Base-by-base conservation (phyloP, 2,329 filamentous ascomycete genomes). In the Mycogone perniciosa region DNA sequence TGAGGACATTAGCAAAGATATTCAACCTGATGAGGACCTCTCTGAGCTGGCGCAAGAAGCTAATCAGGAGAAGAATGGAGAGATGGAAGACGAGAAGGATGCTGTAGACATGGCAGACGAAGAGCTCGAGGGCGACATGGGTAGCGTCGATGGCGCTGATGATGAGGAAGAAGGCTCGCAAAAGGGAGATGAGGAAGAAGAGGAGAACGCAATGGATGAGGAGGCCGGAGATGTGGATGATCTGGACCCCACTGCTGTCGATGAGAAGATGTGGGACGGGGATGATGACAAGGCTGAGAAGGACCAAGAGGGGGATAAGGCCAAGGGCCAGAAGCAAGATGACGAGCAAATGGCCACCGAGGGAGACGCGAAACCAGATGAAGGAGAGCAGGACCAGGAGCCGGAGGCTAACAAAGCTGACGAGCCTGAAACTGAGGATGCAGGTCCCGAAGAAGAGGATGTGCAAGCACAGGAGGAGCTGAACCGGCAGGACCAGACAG, bases 261-360 rank as follows among this genome's bases (percentile, higher is more conserved):
- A 99, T 64, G 95, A 99, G 72, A 99, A 97, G 75, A 90, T 97
- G 80, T 99, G 93, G 93, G 91, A 99, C 68, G 91, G 90, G 37
- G 84, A 86, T 48, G 85, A 89, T 40, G 79, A 91, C 41, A 83
- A 91, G 44, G 84, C 87, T 1, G 86, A 92, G 44, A 93, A 93
- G 59, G 87, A 96, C 41, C 86, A 89, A 62, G 76, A 89, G 62
- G 85, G 82, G 5, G 83, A 90, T 49, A 78, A 89, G 53, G 73
- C 86, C 20, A 84, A 88, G 61, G 85, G 84, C 0, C 76, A 86
- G 55, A 79, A 87, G 62, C 77, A 84, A 54, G 77, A 81, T 10
- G 79, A 85, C 45, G 80, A 85, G 58, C 77, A 83, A 56, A 73
- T 77, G 59, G 76, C 77, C 7, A 71, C 72, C 7, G 81, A 84